Conservation (phyloP, 768 basidiomycete genomes). For the Kwoniella botswanensis region DNA sequence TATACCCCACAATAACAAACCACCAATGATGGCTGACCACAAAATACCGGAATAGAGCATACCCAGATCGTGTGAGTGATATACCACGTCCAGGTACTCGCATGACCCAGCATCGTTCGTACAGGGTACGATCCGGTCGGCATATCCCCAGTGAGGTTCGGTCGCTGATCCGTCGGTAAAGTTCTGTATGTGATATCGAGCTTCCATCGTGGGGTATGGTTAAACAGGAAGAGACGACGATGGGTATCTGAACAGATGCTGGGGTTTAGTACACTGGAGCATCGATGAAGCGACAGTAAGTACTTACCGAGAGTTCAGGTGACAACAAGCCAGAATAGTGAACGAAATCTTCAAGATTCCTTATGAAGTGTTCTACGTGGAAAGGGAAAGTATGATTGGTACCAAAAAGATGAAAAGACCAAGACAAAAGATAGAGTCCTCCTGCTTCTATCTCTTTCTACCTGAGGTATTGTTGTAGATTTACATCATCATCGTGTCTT, state of each 20-base stretch:
- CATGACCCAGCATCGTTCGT: constrained; percentile 41
- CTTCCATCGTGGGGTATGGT: constrained; percentile 9
- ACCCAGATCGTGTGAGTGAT: constrained; percentile 38
- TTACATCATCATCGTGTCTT: neutral
- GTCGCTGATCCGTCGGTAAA: constrained; percentile 16
- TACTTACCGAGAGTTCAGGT: neutral
- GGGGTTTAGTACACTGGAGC: no score
- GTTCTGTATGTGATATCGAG: constrained; percentile 36
- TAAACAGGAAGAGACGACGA: neutral
- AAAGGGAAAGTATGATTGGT: no score
- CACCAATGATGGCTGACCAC: constrained; percentile 36
- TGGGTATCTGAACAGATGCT: neutral
- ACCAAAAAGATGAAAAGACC: neutral
- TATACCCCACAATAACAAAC: constrained; percentile 29
- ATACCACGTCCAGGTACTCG: constrained; percentile 44
- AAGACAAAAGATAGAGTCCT: neutral
- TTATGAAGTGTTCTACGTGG: neutral
- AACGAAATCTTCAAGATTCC: neutral
- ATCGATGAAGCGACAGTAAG: neutral
- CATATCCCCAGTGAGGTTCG: constrained; percentile 43
- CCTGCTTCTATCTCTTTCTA: no score
- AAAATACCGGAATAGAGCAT: constrained; percentile 39
- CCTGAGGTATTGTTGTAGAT: neutral
- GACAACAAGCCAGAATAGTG: neutral
- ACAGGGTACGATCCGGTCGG: constrained; percentile 36